Base-by-base conservation (phyloP, 2,329 filamentous ascomycete species). In the Ophiostoma perfectum region DNA sequence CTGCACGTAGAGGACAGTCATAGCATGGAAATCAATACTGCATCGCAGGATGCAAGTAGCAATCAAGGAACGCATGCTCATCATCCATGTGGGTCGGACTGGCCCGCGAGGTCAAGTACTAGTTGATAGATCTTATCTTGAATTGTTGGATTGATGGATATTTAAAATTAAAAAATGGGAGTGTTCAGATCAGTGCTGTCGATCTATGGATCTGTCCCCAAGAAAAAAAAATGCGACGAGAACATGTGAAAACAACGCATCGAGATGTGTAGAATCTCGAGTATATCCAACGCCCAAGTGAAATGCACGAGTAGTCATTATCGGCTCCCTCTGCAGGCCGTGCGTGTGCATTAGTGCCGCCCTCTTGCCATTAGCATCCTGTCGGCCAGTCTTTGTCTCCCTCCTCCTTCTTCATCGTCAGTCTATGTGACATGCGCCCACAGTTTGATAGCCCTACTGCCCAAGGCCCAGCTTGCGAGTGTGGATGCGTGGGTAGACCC, bases 401-500 rank as follows among this genome's bases (percentile, higher is more conserved):
- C 45, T 16, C 14, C 16, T 44, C 42, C 42, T 6, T 12, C 6
- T 6, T 44, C 42, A 44, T 6, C 42, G 11, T 3, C 42, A 44
- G 42, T 3, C 42, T 27, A 27, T 27, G 27, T 2, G 27, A 27
- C 2, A 27, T 27, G 27, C 27, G 27, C 27, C 27, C 27, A 27
- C 2, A 1, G 27, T 27, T 27, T 27, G 27, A 27, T 27, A 27
- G 27, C 27, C 27, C 27, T 62, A 62, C 36, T 45, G 58, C 1
- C 41, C 8, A 36, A 70, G 64, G 1, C 92, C 91, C 69, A 97
- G 81, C 82, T 98, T 98, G 71, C 87, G 84, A 80, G 90, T 86
- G 81, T 92, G 91, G 71, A 97, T 87, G 71, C 94, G 85, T 7
- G 93, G 89, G 69, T 90, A 82, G 16, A 96, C 79, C 0, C 95